Evolutionary conservation across 495 filamentous ascomycete species (phyloP).

Genomic region (Daldinia decipiens): DNA sequence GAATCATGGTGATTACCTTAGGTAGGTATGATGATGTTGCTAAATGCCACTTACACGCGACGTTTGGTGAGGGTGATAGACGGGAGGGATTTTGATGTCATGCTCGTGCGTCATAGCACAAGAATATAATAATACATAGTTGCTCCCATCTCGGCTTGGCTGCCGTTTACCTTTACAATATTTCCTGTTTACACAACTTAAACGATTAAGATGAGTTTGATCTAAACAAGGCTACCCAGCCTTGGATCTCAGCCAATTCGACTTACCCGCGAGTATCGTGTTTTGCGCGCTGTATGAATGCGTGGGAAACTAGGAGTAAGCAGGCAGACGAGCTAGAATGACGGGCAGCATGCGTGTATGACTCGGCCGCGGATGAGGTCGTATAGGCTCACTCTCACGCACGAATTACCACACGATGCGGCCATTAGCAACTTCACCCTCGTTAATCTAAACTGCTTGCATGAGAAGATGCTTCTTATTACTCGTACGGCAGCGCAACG

Average conservation of each 20-base stretch:
- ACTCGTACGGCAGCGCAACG: constrained; percentile 36
- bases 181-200: constrained; percentile 12
- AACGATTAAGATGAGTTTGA: constrained; percentile 14
- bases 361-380: constrained; percentile 32
- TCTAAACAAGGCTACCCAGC: constrained; percentile 41
- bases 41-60: constrained; percentile 6
- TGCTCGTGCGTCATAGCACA: constrained; percentile 33
- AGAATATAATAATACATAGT: constrained; percentile 18
- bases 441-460: constrained; percentile 29
- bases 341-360: constrained; percentile 36
- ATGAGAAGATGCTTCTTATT: constrained; percentile 27
- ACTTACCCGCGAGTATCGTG: neutral
- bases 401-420: constrained; percentile 42
- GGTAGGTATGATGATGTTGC: neutral
- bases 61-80: constrained; percentile 8
- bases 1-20: too few relatives aligned
- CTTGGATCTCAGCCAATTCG: constrained; percentile 30
- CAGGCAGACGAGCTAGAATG: constrained; percentile 19
- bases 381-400: constrained; percentile 44
- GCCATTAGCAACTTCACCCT: constrained; percentile 24
- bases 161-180: constrained; percentile 11
- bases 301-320: constrained; percentile 12
- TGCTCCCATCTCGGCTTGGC: constrained; percentile 8
- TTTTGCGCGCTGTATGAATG: neutral
- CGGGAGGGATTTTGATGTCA: constrained; percentile 27